A percentile compares a stretch with the other conserved stretches of the same genome.
Evolutionary conservation across 2,329 filamentous ascomycete species (phyloP).

Genomic region (Cordyceps cicadae): DNA sequence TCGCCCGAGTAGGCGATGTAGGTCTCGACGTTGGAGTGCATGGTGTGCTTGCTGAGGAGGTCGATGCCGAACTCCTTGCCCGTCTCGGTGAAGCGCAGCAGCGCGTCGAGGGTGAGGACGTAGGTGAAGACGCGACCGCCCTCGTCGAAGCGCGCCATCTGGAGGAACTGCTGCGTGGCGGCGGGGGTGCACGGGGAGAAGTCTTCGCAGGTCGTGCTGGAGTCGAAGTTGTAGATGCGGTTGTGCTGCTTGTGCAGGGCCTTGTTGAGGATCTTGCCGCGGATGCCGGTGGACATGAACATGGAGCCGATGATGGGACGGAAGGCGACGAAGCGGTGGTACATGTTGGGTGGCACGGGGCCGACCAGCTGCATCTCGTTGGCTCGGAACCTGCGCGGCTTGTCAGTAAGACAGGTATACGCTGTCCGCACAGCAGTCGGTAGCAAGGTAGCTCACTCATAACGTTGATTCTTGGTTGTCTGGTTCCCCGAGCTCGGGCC

Average conservation of each 20-base stretch:
- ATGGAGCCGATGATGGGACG: conserved; percentile 81
- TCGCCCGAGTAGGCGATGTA: conserved; percentile 91
- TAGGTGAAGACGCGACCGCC: conserved; percentile 87
- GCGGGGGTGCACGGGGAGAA: conserved; percentile 60
- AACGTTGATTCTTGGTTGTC: conserved; percentile 50
- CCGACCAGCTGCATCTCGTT: conserved; percentile 83
- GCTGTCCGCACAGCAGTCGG: not conserved
- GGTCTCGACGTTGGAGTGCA: conserved; percentile 87
- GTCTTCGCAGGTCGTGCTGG: conserved; percentile 61
- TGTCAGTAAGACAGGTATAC: not conserved
- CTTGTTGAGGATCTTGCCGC: conserved; percentile 72
- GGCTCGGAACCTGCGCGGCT: conserved; percentile 68
- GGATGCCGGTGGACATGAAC: conserved; percentile 70
- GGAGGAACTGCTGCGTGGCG: conserved; percentile 71
- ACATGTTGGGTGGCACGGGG: conserved; percentile 70
- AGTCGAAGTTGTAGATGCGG: conserved; percentile 83
- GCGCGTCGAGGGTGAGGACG: conserved; percentile 76
- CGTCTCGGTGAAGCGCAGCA: conserved; percentile 88
- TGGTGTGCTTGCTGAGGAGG: conserved; percentile 87
- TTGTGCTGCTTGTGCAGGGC: conserved; percentile 84
- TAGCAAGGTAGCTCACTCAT: conserved; percentile 51
- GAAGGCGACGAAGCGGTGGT: conserved; percentile 91
- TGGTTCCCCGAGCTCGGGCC: not conserved
- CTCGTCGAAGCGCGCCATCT: conserved; percentile 77
- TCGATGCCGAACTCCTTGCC: conserved; percentile 94